These are phyloP conservation scores for Raphidocelis subcapitata DNA, from an alignment of 139 green algal species.

Conservation along the genomic window DNA sequence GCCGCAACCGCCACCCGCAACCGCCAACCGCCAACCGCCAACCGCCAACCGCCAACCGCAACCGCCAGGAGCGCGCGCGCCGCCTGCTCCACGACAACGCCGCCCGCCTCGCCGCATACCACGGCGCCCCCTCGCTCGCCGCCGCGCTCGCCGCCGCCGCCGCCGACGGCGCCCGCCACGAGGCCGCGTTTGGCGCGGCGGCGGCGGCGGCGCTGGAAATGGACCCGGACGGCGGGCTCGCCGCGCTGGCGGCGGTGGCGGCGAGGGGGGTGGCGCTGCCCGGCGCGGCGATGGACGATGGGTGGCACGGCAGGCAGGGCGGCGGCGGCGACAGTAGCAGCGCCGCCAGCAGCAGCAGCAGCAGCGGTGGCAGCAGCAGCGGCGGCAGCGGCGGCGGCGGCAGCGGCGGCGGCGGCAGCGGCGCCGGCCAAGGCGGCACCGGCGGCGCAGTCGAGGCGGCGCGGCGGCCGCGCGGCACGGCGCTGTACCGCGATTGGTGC, in stretches of 20 bases:
- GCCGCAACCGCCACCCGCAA: no score
- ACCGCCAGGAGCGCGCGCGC: constrained; percentile 3
- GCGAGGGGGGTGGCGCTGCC: constrained; percentile 8
- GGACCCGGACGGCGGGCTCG: background rate
- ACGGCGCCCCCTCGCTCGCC: background rate
- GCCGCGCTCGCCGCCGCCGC: constrained; percentile 2
- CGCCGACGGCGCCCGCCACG: constrained; percentile 5
- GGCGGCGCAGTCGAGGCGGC: background rate
- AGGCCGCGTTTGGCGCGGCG: constrained; percentile 7
- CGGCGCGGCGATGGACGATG: constrained; percentile 12
- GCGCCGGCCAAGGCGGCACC: background rate
- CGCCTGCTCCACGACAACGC: constrained; percentile 9
- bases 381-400: background rate
- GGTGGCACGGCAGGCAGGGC: background rate
- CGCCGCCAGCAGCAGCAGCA: no score
- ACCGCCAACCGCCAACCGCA: background rate
- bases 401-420: constrained; percentile 1
- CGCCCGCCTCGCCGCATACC: background rate
- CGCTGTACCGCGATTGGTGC: constrained; percentile 11
- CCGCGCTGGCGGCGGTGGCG: constrained; percentile 5
- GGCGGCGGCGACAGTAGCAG: no score
- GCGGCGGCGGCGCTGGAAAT: background rate
- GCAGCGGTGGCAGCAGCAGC: constrained; percentile 6
- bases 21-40: no score
- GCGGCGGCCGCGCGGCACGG: background rate